Conservation (phyloP, 2,329 filamentous ascomycete genomes). For the Fusarium praegraminearum region DNA sequence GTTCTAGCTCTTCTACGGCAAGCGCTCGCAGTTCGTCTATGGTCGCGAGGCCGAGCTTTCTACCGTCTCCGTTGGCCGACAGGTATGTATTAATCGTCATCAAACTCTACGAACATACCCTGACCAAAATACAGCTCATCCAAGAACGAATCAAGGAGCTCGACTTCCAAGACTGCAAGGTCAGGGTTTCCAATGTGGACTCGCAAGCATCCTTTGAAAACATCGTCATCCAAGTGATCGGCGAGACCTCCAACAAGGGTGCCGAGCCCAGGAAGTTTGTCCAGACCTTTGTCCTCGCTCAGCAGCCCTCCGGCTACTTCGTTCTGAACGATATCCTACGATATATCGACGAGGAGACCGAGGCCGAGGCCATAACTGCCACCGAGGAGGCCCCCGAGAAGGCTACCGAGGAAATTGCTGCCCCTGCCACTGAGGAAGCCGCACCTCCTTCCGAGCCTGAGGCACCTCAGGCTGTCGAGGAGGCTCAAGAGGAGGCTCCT, state of each 20-base stretch:
- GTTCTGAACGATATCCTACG: constrained; percentile 98
- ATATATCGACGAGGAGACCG: constrained; percentile 86
- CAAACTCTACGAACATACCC: constrained; percentile 5
- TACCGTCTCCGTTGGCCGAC: constrained; percentile 86
- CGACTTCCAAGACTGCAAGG: constrained; percentile 97
- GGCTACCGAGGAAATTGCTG: constrained; percentile 50
- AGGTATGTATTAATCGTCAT: constrained; percentile 63
- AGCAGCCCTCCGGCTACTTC: constrained; percentile 97
- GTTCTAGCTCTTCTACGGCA: constrained; percentile 88
- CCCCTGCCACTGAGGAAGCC: constrained; percentile 47
- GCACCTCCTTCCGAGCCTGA: constrained; percentile 52
- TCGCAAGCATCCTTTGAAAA: constrained; percentile 92
- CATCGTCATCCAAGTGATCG: constrained; percentile 98
- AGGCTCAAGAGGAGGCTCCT: constrained; percentile 46
- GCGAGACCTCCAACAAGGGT: constrained; percentile 95
- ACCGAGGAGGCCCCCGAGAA: constrained; percentile 53
- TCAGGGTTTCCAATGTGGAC: constrained; percentile 97
- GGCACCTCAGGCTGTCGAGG: constrained; percentile 47
- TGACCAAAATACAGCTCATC: constrained; percentile 73
- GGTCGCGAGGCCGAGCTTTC: constrained; percentile 91
- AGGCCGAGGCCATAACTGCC: constrained; percentile 70
- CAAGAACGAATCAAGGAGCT: constrained; percentile 93
- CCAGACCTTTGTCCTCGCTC: constrained; percentile 96
- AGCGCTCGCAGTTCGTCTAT: constrained; percentile 93
- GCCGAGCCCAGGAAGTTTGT: constrained; percentile 95